Conservation (phyloP, 805 yeast genomes). For the Kluyveromyces lactis region DNA sequence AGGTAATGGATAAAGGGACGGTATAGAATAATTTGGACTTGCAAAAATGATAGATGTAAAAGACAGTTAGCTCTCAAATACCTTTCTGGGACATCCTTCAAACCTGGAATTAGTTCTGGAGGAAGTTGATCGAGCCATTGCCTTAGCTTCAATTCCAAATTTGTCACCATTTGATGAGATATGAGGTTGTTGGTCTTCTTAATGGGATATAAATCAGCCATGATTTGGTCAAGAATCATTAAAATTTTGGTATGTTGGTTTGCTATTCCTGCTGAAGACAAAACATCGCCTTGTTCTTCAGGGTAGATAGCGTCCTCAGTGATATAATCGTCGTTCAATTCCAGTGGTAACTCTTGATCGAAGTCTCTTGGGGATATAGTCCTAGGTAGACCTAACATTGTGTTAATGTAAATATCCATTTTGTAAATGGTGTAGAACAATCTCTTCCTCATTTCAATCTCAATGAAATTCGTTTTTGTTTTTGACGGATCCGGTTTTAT, state of each 20-base stretch:
- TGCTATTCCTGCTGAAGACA: constrained; percentile 47
- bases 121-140: constrained; percentile 72
- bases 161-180: constrained; percentile 44
- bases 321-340: constrained; percentile 78
- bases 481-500: constrained; percentile 22
- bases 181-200: constrained; percentile 27
- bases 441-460: constrained; percentile 76
- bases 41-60: constrained; percentile 64
- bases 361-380: constrained; percentile 69
- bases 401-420: constrained; percentile 84
- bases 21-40: constrained; percentile 76
- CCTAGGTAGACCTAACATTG: constrained; percentile 81
- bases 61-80: constrained; percentile 70
- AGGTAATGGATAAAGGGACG: constrained; percentile 77
- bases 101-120: constrained; percentile 53
- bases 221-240: constrained; percentile 61
- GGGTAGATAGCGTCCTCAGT: constrained; percentile 43
- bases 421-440: constrained; percentile 84
- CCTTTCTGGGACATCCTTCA: constrained; percentile 27
- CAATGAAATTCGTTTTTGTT: constrained; percentile 44
- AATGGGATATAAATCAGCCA: constrained; percentile 62
- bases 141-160: constrained; percentile 62
- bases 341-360: constrained; percentile 79
- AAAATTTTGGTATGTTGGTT: constrained; percentile 76
- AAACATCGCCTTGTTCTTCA: constrained; percentile 18